Base-by-base conservation (phyloP, 305 asterid species). In the Salvia sclarea region DNA sequence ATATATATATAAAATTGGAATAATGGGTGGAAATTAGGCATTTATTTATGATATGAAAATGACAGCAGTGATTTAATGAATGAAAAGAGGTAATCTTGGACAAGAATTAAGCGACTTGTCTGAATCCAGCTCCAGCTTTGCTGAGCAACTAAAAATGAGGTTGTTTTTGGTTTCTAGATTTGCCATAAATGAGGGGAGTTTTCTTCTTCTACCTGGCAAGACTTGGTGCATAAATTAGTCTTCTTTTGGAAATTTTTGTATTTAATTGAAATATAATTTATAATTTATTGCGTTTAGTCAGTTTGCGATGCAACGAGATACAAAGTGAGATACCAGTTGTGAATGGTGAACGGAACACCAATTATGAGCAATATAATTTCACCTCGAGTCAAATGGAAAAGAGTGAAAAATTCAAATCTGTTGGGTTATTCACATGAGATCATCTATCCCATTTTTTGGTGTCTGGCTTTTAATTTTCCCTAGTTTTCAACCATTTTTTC, bases 201-300 rank as follows among this genome's bases (percentile, higher is more conserved):
- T 74, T 38, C 24, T 76, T 78, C 74, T 31, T 76, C 72, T 75
- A 77, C 63, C 50, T 75, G 78, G 67, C 70, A 48, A 38, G 61
- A n/a, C 63, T 52, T 56, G 12, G 12, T 11, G 10, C 10, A 37
- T 10, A 7, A 9, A 11, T 37, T 8, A 35, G 41, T 7, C 43
- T 35, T 3, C n/a, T 37, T 38, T 10, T 20, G 41, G 12, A 25
- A 3, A 28, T 28, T 28, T 25, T 28, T 28, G 33, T 33, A 33
- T n/a, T n/a, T n/a, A n/a, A n/a, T n/a, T n/a, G n/a, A n/a, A n/a
- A n/a, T n/a, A 2, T 33, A 33, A 6, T 33, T 33, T 1, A 0
- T 30, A 3, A 3, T 30, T 30, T 30, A 0, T 30, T 30, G 2
- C 30, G 30, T 25, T 25, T 1, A 25, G 30, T 25, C 30, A 2